Percentiles rank a stretch among this genome's conserved stretches.
These are phyloP conservation scores for Xylaria sp. DNA, from an alignment of 2,329 filamentous ascomycete genomes.

Conservation along the genomic window DNA sequence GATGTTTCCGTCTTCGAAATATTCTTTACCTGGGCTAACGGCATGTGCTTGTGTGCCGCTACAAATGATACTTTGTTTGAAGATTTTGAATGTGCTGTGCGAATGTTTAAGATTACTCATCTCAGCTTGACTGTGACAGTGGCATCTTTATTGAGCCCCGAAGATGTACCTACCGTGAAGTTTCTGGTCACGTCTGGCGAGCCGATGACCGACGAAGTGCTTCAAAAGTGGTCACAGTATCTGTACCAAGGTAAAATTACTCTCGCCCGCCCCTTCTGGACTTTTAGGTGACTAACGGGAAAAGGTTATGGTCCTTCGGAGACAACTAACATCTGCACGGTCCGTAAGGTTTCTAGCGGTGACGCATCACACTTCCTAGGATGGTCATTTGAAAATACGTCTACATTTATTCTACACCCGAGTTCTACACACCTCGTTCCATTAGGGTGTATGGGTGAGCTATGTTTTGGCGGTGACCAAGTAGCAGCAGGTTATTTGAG, in stretches of 20 bases:
- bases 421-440: slow-evolving; percentile 67
- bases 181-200: slow-evolving; percentile 87
- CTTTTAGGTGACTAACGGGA: slow-evolving; percentile 17
- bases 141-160: slow-evolving; percentile 76
- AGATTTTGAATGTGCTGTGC: slow-evolving; percentile 76
- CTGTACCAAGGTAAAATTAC: slow-evolving; percentile 73
- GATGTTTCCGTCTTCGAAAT: slow-evolving; percentile 93
- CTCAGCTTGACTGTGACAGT: slow-evolving; percentile 88
- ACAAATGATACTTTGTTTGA: slow-evolving; percentile 78
- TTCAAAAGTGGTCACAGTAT: slow-evolving; percentile 73
- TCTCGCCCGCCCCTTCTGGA: not conserved
- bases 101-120: slow-evolving; percentile 75
- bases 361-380: slow-evolving; percentile 83
- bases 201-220: slow-evolving; percentile 77
- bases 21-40: slow-evolving; percentile 82
- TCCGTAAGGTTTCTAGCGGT: slow-evolving; percentile 68
- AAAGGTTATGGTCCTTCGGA: slow-evolving; percentile 82
- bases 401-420: slow-evolving; percentile 70
- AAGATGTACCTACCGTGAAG: slow-evolving; percentile 74
- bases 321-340: slow-evolving; percentile 87
- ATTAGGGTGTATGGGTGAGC: slow-evolving; percentile 78
- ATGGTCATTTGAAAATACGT: slow-evolving; percentile 78
- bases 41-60: slow-evolving; percentile 81
- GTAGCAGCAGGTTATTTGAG: slow-evolving; percentile 78
- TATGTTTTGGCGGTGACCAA: slow-evolving; percentile 89